Conservation (phyloP, 148 eudicot species). For the Arbutus unedo region DNA sequence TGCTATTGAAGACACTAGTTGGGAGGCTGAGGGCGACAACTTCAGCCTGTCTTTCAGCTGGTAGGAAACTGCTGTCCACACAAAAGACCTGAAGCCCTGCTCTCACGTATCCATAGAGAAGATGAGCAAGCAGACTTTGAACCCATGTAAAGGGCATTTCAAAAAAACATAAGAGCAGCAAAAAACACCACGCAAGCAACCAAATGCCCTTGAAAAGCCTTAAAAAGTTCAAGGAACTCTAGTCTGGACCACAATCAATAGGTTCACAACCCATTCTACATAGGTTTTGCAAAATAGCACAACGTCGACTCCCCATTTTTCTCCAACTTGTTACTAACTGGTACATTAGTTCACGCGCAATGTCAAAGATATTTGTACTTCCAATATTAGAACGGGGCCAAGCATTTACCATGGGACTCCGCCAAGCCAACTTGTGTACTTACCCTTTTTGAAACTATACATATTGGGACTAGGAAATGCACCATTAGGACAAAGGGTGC, state of each 20-base stretch:
- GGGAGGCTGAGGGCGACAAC: constrained; percentile 88
- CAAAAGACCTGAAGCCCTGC: constrained; percentile 97
- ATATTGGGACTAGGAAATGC: no score
- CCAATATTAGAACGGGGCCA: no score
- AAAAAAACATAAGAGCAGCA: not conserved
- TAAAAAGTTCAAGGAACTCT: not conserved
- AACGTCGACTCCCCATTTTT: not conserved
- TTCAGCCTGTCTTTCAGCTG: constrained; percentile 80
- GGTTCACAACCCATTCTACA: constrained; percentile 1
- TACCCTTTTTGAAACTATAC: no score
- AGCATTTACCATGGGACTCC: no score
- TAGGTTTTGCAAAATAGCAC: not conserved
- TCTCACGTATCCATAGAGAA: constrained; percentile 20
- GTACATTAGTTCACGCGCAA: not conserved
- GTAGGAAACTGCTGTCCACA: constrained; percentile 94
- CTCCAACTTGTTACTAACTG: not conserved
- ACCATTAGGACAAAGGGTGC: no score
- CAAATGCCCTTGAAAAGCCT: not conserved
- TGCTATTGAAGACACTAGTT: constrained; percentile 76
- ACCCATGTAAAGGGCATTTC: not conserved
- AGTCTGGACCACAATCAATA: not conserved
- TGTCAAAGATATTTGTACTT: no score
- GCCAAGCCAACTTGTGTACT: no score
- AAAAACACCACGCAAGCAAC: not conserved
- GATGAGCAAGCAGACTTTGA: constrained; percentile 16